phyloP scores from a whole-genome alignment of 2,329 filamentous ascomycete species.

The Tolypocladium tropicale region DNA sequence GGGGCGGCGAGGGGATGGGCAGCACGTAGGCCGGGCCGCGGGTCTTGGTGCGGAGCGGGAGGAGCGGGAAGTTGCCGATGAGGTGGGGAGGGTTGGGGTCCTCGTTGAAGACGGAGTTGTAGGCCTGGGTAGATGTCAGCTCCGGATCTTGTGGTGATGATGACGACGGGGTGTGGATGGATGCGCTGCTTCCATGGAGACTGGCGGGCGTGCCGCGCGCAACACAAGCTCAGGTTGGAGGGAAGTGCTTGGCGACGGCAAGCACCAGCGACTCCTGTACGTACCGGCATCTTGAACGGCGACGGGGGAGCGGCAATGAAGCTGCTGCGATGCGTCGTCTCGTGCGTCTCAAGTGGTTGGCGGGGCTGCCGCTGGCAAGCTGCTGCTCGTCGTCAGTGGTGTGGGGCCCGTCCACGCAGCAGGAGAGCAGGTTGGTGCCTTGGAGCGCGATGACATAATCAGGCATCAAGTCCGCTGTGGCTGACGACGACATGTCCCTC shows the following conservation, averaged over 20 bases:
- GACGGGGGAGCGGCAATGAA: conserved; percentile 10
- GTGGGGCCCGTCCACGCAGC: not conserved
- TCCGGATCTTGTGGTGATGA: not conserved
- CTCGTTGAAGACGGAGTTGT: conserved; percentile 93
- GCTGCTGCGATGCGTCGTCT: conserved; percentile 5
- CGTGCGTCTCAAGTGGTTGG: not conserved
- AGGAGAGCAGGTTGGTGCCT: not conserved
- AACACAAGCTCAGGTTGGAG: not conserved
- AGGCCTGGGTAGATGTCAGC: conserved; percentile 52
- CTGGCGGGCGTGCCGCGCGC: not conserved
- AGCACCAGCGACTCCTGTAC: conserved; percentile 8
- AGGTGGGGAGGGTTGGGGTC: conserved; percentile 55
- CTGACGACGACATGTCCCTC: not conserved
- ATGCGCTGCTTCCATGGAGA: not conserved
- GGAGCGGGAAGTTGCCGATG: conserved; percentile 85
- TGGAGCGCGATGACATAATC: not conserved
- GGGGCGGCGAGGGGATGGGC: conserved; percentile 43
- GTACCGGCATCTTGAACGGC: conserved; percentile 36
- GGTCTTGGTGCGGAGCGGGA: conserved; percentile 88
- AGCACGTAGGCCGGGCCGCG: conserved; percentile 92
- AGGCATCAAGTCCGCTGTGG: not conserved
- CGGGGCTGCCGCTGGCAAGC: not conserved
- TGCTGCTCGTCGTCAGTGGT: not conserved
- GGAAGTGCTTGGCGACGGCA: not conserved
- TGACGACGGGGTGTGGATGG: not conserved